Conservation (phyloP, 495 filamentous ascomycete genomes). For the Aspergillus ellipticus region DNA sequence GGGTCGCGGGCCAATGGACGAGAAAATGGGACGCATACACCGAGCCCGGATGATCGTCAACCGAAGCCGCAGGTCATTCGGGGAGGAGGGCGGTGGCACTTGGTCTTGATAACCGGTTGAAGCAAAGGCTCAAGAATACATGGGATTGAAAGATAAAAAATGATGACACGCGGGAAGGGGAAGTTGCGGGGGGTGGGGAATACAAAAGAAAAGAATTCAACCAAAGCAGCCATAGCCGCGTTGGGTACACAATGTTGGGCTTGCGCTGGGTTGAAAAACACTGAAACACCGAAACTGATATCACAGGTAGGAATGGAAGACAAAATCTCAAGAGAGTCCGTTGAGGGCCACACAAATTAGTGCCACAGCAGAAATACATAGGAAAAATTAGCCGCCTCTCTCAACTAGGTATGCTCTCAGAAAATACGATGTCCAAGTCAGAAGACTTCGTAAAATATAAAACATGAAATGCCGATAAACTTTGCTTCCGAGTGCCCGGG, state of each 20-base stretch:
- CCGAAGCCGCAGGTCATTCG: neutral
- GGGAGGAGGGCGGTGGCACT: neutral
- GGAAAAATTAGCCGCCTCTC: conserved; percentile 1
- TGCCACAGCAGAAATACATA: neutral
- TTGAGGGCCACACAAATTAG: neutral
- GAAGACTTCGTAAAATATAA: conserved; percentile 2
- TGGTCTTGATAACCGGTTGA: neutral
- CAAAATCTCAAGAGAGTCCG: neutral
- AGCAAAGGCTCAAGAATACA: conserved; percentile 7
- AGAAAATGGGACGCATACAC: neutral
- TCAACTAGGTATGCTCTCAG: conserved; percentile 9
- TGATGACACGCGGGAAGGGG: neutral
- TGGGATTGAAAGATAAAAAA: conserved; percentile 2
- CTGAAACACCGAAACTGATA: conserved; percentile 11
- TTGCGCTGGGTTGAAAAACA: neutral
- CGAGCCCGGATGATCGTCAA: too few relatives aligned
- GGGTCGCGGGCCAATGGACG: neutral
- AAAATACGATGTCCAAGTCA: conserved; percentile 3
- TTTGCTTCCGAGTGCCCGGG: neutral
- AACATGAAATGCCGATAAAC: neutral
- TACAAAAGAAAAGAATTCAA: conserved; percentile 6
- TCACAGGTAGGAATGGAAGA: conserved; percentile 1
- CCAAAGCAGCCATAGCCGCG: conserved; percentile 7
- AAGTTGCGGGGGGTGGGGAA: neutral
- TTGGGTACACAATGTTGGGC: conserved; percentile 2